Base-by-base conservation (phyloP, 176 grass and related monocot species). In the Aegilops longissima region DNA sequence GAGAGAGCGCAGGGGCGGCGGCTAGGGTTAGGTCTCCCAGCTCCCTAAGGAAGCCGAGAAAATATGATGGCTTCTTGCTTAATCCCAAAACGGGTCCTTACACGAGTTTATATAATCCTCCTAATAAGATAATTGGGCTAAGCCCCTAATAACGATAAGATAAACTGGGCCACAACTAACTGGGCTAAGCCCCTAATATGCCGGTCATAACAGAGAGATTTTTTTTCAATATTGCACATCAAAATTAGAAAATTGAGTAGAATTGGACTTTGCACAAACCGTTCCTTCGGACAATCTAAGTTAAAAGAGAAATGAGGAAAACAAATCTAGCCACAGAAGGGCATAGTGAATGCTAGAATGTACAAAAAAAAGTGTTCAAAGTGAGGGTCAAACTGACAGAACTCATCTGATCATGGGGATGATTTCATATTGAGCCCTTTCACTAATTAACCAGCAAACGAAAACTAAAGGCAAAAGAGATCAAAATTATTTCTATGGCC, bases 381-480 rank as follows among this genome's bases (percentile, higher is more conserved):
- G 17, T 14, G 5, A 38, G 11, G 10, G 10, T 66, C 67, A 40
- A 42, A 66, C 58, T 30, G 51, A 84, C 24, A 89, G 13, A 84
- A 42, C 56, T 64, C 9, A 80, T 17, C 44, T 66, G 24, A 79
- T 63, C 73, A 79, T 61, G 84, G 27, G 69, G 24, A 88, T 66
- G 82, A 56, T 84, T 70, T 38, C n/a, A 11, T 87, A 74, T 39
- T 33, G 30, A 25, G 49, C 30, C 49, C 56, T 78, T 79, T 73
- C 38, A 45, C 62, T 69, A 61, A 68, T 31, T 34, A 84, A 86
- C 16, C 61, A 65, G 61, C 4, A 65, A 80, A 88, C 8, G 61
- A 70, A 27, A 82, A 16, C 34, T 20, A 84, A 82, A 39, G 9
- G 25, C 17, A 76, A 65, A 87, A 73, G 29, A 75, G 59, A 61